These are phyloP conservation scores for Thozetella sp. DNA, from an alignment of 495 filamentous ascomycete genomes.

Conservation along the genomic window DNA sequence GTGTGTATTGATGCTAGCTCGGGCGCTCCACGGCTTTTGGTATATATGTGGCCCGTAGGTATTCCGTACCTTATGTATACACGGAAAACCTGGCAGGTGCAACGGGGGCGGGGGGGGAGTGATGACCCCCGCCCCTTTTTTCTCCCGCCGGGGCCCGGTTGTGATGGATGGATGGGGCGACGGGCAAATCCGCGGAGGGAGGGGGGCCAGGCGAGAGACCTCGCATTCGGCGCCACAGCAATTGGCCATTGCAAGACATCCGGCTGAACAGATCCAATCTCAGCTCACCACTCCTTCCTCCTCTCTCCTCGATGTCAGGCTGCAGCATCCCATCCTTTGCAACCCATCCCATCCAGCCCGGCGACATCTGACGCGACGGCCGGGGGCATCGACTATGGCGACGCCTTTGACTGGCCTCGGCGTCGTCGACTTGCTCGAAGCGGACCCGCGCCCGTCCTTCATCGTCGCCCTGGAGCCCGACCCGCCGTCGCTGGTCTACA, in stretches of 20 bases:
- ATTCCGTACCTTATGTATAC: too few relatives aligned
- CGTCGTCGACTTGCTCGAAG: slow-evolving; percentile 37
- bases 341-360: neutral
- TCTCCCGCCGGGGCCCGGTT: too few relatives aligned
- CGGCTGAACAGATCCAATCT: neutral
- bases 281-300: neutral
- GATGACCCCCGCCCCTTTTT: neutral
- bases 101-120: too few relatives aligned
- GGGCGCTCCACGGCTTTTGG: too few relatives aligned
- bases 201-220: neutral
- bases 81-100: too few relatives aligned
- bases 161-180: neutral
- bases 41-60: too few relatives aligned
- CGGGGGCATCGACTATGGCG: slow-evolving; percentile 15
- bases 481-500: slow-evolving; percentile 30
- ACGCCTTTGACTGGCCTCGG: slow-evolving; percentile 22
- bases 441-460: slow-evolving; percentile 40
- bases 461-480: slow-evolving; percentile 29
- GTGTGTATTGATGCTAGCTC: too few relatives aligned
- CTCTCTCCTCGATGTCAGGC: neutral
- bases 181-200: neutral
- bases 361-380: slow-evolving; percentile 1
- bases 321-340: neutral
- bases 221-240: neutral
- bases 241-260: neutral